These are phyloP conservation scores for Sporothrix sp. DNA, from an alignment of 2,329 filamentous ascomycete genomes.

Conservation along the genomic window DNA sequence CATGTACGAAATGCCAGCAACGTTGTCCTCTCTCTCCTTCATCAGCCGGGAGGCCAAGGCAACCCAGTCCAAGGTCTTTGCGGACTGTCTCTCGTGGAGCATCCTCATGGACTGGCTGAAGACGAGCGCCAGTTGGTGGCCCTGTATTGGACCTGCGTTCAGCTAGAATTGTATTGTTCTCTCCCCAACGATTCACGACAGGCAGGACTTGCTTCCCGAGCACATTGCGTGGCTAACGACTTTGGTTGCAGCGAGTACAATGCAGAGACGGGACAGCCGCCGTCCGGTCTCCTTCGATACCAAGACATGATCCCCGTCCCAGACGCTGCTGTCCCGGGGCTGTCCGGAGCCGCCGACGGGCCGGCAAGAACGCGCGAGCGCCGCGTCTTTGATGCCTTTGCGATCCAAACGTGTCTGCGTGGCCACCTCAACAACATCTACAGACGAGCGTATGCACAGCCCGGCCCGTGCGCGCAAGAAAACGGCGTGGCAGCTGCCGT, in stretches of 20 bases:
- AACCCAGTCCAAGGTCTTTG: not conserved
- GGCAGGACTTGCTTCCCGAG: no score
- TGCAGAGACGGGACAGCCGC: conserved; percentile 4
- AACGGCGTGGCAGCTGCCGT: not conserved
- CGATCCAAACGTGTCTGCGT: conserved; percentile 11
- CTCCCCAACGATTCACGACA: no score
- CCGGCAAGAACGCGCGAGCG: not conserved
- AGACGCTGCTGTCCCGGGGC: not conserved
- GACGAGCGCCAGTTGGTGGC: conserved; percentile 13
- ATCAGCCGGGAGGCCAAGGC: not conserved
- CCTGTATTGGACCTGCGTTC: conserved; percentile 16
- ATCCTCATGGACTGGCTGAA: not conserved
- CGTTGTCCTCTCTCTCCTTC: conserved; percentile 7
- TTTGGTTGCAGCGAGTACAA: conserved; percentile 13
- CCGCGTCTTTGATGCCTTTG: conserved; percentile 6
- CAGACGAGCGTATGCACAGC: not conserved
- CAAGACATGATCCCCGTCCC: conserved; percentile 12
- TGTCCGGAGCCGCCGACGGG: not conserved
- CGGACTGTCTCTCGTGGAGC: conserved; percentile 8
- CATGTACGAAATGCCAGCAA: conserved; percentile 11
- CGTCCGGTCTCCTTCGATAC: conserved; percentile 12
- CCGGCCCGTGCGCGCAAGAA: not conserved
- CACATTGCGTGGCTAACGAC: not conserved
- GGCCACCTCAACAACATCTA: conserved; percentile 13
- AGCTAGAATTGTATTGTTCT: conserved; percentile 13